A percentile compares a stretch with the other conserved stretches of the same genome.
These are phyloP conservation scores for Candida multigemmis DNA, from an alignment of 805 yeast species.

Conservation along the genomic window DNA sequence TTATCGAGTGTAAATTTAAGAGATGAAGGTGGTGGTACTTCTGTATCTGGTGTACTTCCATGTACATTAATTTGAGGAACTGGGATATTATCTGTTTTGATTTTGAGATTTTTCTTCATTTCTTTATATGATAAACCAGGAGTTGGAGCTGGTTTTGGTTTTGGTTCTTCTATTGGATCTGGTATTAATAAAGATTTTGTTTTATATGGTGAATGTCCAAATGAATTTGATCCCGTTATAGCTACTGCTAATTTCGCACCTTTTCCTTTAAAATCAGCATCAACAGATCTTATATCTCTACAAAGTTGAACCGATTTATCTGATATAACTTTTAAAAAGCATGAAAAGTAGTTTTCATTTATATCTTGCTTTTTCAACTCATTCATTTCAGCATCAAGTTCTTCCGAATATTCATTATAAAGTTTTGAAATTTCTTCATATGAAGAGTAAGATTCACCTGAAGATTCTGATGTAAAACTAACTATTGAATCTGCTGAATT, in stretches of 20 bases:
- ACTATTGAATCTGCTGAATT: slow-evolving; percentile 10
- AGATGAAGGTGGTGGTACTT: too few relatives aligned
- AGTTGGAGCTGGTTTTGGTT: slow-evolving; percentile 2
- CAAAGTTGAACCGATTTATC: slow-evolving; percentile 27
- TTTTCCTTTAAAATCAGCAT: slow-evolving; percentile 30
- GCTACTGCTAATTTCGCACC: slow-evolving; percentile 34
- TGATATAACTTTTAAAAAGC: slow-evolving; percentile 17
- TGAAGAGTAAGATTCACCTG: slow-evolving; percentile 25
- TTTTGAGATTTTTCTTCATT: slow-evolving; percentile 16
- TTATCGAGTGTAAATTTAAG: too few relatives aligned
- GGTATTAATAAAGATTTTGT: slow-evolving; percentile 34
- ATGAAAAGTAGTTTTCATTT: slow-evolving; percentile 19
- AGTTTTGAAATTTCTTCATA: slow-evolving; percentile 29
- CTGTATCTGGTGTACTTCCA: too few relatives aligned
- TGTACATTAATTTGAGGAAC: slow-evolving; percentile 2
- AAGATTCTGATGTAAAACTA: slow-evolving; percentile 6
- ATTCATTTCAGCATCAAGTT: slow-evolving; percentile 9
- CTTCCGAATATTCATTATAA: slow-evolving; percentile 18
- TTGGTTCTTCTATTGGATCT: slow-evolving; percentile 11
- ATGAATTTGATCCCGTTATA: slow-evolving; percentile 32
- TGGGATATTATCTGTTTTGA: slow-evolving; percentile 9
- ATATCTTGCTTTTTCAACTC: slow-evolving; percentile 7
- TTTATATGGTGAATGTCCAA: slow-evolving; percentile 30
- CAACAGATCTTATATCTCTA: slow-evolving; percentile 21
- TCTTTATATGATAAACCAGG: slow-evolving; percentile 22